Percentiles rank a stretch among this genome's conserved stretches.
Evolutionary conservation across 1,284 basidiomycete species (phyloP).

Genomic region (Vanrija sp.): DNA sequence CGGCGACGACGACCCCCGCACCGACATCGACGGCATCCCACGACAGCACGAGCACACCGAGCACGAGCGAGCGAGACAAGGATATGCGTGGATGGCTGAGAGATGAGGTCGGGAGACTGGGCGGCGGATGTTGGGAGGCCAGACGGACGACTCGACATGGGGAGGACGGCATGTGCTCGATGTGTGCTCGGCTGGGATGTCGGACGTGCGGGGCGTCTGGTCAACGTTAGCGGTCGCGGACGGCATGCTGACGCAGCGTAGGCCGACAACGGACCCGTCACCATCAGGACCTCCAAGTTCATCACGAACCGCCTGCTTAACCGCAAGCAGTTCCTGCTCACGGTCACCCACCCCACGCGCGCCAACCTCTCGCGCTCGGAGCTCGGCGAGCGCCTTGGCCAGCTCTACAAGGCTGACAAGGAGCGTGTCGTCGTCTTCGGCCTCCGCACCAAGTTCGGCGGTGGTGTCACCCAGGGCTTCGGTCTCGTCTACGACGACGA

Average conservation of each 20-base stretch:
- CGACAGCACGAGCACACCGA: no score
- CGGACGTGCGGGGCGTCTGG: background rate
- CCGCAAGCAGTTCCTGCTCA: slow-evolving; percentile 81
- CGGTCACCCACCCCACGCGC: slow-evolving; percentile 93
- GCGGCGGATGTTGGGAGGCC: background rate
- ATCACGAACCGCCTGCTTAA: slow-evolving; percentile 97
- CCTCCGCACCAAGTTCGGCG: slow-evolving; percentile 93
- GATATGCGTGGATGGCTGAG: background rate
- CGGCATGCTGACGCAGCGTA: slow-evolving; percentile 9
- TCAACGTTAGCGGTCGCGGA: background rate
- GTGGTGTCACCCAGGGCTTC: slow-evolving; percentile 95
- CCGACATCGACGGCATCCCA: no score
- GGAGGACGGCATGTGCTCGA: background rate
- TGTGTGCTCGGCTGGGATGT: background rate
- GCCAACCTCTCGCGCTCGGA: slow-evolving; percentile 92
- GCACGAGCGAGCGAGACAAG: background rate
- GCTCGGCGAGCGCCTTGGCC: slow-evolving; percentile 87
- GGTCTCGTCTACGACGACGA: slow-evolving; percentile 98
- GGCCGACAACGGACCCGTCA: slow-evolving; percentile 86
- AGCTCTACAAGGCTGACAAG: slow-evolving; percentile 61
- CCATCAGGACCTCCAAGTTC: slow-evolving; percentile 98
- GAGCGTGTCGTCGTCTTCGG: slow-evolving; percentile 61
- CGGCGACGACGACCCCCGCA: no score
- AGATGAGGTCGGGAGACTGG: background rate
- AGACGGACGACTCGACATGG: no score